phyloP scores from a whole-genome alignment of 495 filamentous ascomycete genomes.

The Margaritispora aquatica region DNA sequence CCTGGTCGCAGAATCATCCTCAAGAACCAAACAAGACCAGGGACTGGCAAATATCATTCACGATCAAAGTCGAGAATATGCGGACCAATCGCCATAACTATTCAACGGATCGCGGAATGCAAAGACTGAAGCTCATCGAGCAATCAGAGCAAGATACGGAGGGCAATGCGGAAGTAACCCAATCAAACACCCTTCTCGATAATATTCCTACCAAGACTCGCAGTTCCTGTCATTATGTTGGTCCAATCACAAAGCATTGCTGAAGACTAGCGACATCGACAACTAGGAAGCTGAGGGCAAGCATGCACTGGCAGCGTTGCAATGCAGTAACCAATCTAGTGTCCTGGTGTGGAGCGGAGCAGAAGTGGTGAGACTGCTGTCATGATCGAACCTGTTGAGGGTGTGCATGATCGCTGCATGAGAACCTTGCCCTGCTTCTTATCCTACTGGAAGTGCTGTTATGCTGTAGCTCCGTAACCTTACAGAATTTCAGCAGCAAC shows the following conservation, averaged over 20 bases:
- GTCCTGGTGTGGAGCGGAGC: neutral
- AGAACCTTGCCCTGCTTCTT: neutral
- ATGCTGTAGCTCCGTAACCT: too few species aligned
- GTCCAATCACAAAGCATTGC: neutral
- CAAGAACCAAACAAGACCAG: too few species aligned
- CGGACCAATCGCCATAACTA: too few species aligned
- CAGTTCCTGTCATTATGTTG: neutral
- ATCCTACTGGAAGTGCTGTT: too few species aligned
- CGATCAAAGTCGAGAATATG: too few species aligned
- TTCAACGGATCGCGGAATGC: neutral
- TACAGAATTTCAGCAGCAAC: constrained; percentile 8
- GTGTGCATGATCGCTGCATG: constrained; percentile 1
- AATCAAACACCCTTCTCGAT: neutral
- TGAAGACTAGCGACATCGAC: too few species aligned
- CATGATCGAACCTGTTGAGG: constrained; percentile 5
- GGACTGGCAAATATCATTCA: too few species aligned
- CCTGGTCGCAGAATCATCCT: too few species aligned
- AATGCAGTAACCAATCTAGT: neutral
- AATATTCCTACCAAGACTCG: too few species aligned
- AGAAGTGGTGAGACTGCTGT: neutral
- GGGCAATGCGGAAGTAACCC: neutral
- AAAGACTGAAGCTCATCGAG: neutral
- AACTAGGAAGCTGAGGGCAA: too few species aligned
- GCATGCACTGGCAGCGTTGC: too few species aligned
- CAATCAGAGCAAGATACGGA: neutral